phyloP scores from a whole-genome alignment of 1,284 basidiomycete species.

The Irpex sp. region DNA sequence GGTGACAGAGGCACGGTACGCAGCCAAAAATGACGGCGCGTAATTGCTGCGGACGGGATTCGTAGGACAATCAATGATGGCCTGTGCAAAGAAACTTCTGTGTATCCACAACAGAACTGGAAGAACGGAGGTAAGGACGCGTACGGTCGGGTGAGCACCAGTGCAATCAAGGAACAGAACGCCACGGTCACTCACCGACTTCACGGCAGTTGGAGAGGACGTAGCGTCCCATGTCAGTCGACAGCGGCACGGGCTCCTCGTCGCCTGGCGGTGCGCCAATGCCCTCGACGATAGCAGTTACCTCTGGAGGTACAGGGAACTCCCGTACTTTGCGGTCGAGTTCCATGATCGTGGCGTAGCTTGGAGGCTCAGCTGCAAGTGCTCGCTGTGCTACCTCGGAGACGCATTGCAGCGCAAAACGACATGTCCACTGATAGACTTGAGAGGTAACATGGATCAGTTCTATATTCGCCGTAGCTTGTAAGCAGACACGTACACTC shows the following conservation, averaged over 20 bases:
- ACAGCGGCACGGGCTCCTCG: slow-evolving; percentile 22
- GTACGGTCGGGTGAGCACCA: background rate
- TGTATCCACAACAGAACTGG: slow-evolving; percentile 38
- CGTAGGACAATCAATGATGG: slow-evolving; percentile 34
- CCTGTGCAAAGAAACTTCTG: slow-evolving; percentile 37
- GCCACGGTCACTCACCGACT: slow-evolving; percentile 28
- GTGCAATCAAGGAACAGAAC: background rate
- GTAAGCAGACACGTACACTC: background rate
- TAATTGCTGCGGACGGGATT: slow-evolving; percentile 37
- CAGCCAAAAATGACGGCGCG: slow-evolving; percentile 36
- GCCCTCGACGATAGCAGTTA: slow-evolving; percentile 30
- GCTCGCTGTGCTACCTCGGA: slow-evolving; percentile 63
- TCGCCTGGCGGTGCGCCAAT: slow-evolving; percentile 18
- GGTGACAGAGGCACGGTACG: slow-evolving; percentile 31
- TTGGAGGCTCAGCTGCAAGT: slow-evolving; percentile 58
- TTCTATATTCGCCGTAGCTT: background rate
- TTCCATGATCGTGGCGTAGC: slow-evolving; percentile 67
- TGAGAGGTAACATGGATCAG: too few relatives aligned
- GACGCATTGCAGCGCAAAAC: slow-evolving; percentile 63
- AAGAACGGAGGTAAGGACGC: background rate
- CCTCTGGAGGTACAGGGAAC: slow-evolving; percentile 50
- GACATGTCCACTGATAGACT: slow-evolving; percentile 61
- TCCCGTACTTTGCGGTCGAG: slow-evolving; percentile 69
- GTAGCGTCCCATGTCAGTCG: slow-evolving; percentile 37
- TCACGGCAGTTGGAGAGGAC: slow-evolving; percentile 40